These are phyloP conservation scores for Sphagnurus paluster DNA, from an alignment of 1,284 basidiomycete species.

Conservation along the genomic window DNA sequence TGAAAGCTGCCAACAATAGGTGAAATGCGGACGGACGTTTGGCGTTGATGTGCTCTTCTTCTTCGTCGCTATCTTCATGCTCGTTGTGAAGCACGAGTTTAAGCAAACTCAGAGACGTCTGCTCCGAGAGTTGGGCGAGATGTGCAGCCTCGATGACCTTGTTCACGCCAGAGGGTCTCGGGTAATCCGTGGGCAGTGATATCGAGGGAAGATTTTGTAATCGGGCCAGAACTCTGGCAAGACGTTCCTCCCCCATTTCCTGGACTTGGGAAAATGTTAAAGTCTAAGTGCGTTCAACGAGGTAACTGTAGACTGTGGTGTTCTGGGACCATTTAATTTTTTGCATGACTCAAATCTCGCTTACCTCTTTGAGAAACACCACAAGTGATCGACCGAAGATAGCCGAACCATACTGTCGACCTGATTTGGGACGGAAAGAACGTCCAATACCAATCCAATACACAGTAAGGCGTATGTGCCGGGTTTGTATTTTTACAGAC, in stretches of 20 bases:
- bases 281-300: neutral
- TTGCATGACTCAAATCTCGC: slow-evolving; percentile 12
- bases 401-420: too few species aligned
- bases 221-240: slow-evolving; percentile 57
- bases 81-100: slow-evolving; percentile 78
- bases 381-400: too few species aligned
- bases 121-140: slow-evolving; percentile 62
- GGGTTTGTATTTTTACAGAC: too few species aligned
- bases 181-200: slow-evolving; percentile 96
- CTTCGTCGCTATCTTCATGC: slow-evolving; percentile 55
- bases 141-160: slow-evolving; percentile 82
- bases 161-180: slow-evolving; percentile 73
- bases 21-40: slow-evolving; percentile 85
- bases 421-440: too few species aligned
- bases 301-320: too few species aligned
- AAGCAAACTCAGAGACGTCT: slow-evolving; percentile 67
- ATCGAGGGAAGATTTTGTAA: slow-evolving; percentile 85
- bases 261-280: neutral
- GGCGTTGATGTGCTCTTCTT: slow-evolving; percentile 41
- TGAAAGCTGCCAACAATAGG: slow-evolving; percentile 89
- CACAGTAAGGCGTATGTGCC: too few species aligned
- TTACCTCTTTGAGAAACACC: too few species aligned
- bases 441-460: too few species aligned
- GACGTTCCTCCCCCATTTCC: slow-evolving; percentile 38
- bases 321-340: too few species aligned